A percentile compares a stretch with the other conserved stretches of the same genome.
These are phyloP conservation scores for Metschnikowia shivogae DNA, from an alignment of 805 yeast species.

Conservation along the genomic window DNA sequence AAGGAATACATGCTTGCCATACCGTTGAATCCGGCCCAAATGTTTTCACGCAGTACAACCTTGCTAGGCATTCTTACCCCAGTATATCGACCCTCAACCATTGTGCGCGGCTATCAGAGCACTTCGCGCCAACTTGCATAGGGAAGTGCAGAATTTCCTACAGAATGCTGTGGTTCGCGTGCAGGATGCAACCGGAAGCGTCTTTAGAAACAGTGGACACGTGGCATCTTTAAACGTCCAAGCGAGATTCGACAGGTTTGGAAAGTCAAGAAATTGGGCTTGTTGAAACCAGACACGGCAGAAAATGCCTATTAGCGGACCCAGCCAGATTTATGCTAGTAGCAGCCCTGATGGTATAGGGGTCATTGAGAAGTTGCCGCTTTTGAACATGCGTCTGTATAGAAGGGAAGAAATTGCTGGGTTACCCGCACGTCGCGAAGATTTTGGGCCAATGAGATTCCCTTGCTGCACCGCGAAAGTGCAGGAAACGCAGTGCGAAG, in stretches of 20 bases:
- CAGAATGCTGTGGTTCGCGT: background rate
- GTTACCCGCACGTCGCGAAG: conserved; percentile 2
- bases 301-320: too few relatives aligned
- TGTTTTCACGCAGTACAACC: background rate
- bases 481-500: conserved; percentile 3
- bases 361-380: background rate
- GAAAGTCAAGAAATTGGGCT: too few relatives aligned
- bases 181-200: background rate
- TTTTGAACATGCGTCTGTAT: conserved; percentile 6
- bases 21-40: too few relatives aligned
- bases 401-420: conserved; percentile 1
- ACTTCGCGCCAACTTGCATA: conserved; percentile 2
- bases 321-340: background rate
- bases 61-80: background rate
- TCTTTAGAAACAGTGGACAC: too few relatives aligned
- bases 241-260: too few relatives aligned
- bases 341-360: background rate
- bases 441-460: background rate
- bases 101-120: conserved; percentile 3
- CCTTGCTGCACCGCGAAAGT: background rate
- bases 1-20: too few relatives aligned
- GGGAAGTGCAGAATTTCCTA: conserved; percentile 1
- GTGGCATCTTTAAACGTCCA: too few relatives aligned
- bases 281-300: too few relatives aligned
- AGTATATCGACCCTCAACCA: background rate